Percentiles rank a stretch among this genome's conserved stretches.
These are phyloP conservation scores for Danielozyma ontarioensis DNA, from an alignment of 805 yeast genomes.

Conservation along the genomic window DNA sequence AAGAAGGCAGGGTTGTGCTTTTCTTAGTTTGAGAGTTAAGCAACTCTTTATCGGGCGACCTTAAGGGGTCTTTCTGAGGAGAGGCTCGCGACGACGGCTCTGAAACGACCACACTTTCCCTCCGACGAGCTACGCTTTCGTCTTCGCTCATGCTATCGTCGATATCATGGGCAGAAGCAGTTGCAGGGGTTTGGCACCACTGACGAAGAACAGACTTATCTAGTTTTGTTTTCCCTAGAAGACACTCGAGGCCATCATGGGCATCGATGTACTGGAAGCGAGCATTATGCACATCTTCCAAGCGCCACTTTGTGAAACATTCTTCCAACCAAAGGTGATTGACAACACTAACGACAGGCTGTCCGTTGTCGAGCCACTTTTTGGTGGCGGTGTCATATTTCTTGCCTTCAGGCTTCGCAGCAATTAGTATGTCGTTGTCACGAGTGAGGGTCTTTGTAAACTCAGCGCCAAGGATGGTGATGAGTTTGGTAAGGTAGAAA, in stretches of 20 bases:
- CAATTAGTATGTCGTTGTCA: slow-evolving; percentile 66
- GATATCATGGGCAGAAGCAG: slow-evolving; percentile 15
- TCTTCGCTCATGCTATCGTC: slow-evolving; percentile 26
- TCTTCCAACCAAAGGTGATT: slow-evolving; percentile 91
- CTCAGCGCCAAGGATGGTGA: slow-evolving; percentile 66
- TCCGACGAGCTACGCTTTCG: slow-evolving; percentile 9
- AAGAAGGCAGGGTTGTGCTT: too few relatives aligned
- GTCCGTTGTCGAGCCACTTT: slow-evolving; percentile 46
- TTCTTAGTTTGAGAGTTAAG: too few relatives aligned
- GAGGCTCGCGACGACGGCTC: background rate
- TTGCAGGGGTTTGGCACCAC: slow-evolving; percentile 26
- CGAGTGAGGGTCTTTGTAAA: slow-evolving; percentile 64
- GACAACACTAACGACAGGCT: slow-evolving; percentile 44
- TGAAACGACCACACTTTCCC: slow-evolving; percentile 1
- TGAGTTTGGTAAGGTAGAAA: slow-evolving; percentile 58
- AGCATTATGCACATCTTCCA: slow-evolving; percentile 40
- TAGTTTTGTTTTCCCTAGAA: slow-evolving; percentile 50
- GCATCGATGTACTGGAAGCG: slow-evolving; percentile 47
- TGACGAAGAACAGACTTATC: slow-evolving; percentile 34
- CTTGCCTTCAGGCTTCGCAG: slow-evolving; percentile 62
- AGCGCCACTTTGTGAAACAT: slow-evolving; percentile 56
- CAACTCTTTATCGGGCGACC: too few relatives aligned
- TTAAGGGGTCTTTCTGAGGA: too few relatives aligned
- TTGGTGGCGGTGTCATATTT: slow-evolving; percentile 66
- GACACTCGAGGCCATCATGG: slow-evolving; percentile 33